A percentile compares a stretch with the other conserved stretches of the same genome.
These are phyloP conservation scores for Fusarium oligoseptatum DNA, from an alignment of 2,329 filamentous ascomycete species.

Conservation along the genomic window DNA sequence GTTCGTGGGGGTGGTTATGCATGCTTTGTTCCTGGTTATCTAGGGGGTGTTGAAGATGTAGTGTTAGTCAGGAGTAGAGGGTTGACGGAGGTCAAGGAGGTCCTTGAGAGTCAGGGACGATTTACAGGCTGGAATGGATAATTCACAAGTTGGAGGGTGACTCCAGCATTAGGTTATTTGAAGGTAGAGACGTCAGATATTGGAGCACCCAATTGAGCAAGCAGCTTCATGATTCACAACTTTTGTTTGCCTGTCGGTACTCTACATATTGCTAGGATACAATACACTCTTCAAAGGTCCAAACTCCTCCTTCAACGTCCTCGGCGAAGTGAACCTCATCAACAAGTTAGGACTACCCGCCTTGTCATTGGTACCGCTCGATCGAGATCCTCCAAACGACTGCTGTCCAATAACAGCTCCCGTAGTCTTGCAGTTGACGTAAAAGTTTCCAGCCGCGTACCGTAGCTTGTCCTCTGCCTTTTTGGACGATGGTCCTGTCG, in stretches of 20 bases:
- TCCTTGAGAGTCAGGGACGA: background rate
- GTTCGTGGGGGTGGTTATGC: background rate
- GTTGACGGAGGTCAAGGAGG: background rate
- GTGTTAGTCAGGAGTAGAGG: background rate
- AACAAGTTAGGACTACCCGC: slow-evolving; percentile 73
- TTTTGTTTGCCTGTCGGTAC: background rate
- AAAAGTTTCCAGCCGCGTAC: slow-evolving; percentile 83
- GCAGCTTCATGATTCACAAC: background rate
- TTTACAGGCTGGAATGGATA: background rate
- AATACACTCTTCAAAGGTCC: slow-evolving; percentile 2
- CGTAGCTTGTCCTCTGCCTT: slow-evolving; percentile 77
- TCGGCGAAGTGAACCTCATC: slow-evolving; percentile 61
- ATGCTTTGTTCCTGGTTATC: background rate
- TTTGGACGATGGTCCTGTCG: slow-evolving; percentile 73
- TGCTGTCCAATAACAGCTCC: slow-evolving; percentile 79
- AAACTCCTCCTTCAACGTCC: slow-evolving; percentile 17
- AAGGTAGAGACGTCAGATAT: background rate
- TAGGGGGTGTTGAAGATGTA: background rate
- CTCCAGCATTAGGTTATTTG: background rate
- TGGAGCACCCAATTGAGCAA: background rate
- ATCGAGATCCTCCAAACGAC: slow-evolving; percentile 76
- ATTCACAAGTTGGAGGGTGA: background rate
- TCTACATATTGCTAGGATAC: slow-evolving; percentile 15
- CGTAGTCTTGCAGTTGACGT: slow-evolving; percentile 84
- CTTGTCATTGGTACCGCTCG: slow-evolving; percentile 79